Evolutionary conservation across 2,329 filamentous ascomycete genomes (phyloP).

Genomic region (Xylaria sp.): DNA sequence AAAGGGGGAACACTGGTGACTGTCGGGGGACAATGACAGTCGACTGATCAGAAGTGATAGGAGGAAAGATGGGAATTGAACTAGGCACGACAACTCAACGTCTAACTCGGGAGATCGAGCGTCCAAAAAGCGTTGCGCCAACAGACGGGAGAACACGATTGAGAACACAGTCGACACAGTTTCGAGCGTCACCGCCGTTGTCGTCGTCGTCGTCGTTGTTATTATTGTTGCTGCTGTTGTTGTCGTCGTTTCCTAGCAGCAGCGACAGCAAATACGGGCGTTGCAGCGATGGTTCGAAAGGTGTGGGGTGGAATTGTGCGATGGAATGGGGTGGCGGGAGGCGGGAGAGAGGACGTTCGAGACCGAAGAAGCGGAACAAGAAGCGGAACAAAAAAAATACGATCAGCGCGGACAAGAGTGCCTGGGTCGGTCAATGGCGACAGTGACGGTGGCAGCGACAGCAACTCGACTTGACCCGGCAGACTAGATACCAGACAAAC

Average conservation of each 20-base stretch:
- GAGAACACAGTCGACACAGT: not conserved
- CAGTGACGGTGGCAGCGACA: not conserved
- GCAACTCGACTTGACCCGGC: not conserved
- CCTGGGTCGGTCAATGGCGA: not conserved
- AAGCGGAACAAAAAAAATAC: slow-evolving; percentile 3
- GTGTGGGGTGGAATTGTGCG: slow-evolving; percentile 6
- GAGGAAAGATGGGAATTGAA: slow-evolving; percentile 20
- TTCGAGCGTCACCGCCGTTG: not conserved
- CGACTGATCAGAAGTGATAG: slow-evolving; percentile 5
- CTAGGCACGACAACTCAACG: slow-evolving; percentile 4
- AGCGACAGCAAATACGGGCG: not conserved
- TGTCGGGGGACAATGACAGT: slow-evolving; percentile 6
- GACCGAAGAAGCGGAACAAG: slow-evolving; percentile 26
- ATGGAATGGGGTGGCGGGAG: slow-evolving; percentile 7
- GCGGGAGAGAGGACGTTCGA: slow-evolving; percentile 9
- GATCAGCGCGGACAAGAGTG: slow-evolving; percentile 25
- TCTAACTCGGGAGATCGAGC: not conserved
- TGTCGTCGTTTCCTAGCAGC: slow-evolving; percentile 1
- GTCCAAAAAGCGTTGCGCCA: slow-evolving; percentile 4
- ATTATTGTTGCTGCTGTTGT: not conserved
- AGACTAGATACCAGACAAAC: not conserved
- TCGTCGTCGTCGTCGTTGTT: slow-evolving; percentile 1
- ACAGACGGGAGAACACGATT: slow-evolving; percentile 4
- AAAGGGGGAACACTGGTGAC: slow-evolving; percentile 3
- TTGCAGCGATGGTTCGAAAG: not conserved